Conservation (phyloP, 2,329 filamentous ascomycete species). For the Cladosporium sp. region DNA sequence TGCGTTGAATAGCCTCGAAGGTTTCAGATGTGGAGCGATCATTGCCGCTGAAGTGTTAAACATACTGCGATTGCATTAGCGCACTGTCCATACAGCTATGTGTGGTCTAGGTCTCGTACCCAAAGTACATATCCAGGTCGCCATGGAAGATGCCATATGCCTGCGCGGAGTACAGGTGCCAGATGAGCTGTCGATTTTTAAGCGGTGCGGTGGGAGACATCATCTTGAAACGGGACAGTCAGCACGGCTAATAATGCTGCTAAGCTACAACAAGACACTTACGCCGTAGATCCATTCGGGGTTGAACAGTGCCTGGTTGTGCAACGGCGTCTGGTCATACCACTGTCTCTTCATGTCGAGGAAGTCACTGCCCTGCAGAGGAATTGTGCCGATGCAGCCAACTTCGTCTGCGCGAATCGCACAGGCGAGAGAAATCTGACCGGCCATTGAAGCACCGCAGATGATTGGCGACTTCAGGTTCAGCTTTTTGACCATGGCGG, state of each 20-base stretch:
- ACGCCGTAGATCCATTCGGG: constrained; percentile 46
- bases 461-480: constrained; percentile 45
- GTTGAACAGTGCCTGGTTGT: constrained; percentile 45
- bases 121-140: constrained; percentile 36
- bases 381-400: constrained; percentile 44
- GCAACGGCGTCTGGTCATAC: constrained; percentile 43
- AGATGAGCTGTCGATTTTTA: constrained; percentile 46
- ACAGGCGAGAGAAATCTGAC: constrained; percentile 46
- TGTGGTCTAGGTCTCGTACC: background rate
- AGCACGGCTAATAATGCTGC: background rate
- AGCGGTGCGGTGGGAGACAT: constrained; percentile 44
- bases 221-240: constrained; percentile 26
- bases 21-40: background rate
- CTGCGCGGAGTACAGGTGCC: constrained; percentile 48
- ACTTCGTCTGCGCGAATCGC: constrained; percentile 46
- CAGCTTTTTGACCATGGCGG: constrained; percentile 42
- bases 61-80: background rate
- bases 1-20: background rate
- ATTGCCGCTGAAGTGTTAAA: background rate
- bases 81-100: background rate
- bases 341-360: constrained; percentile 40
- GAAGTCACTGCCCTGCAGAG: constrained; percentile 43
- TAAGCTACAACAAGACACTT: background rate
- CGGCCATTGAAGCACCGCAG: constrained; percentile 49
- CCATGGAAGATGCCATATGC: constrained; percentile 52